Percentiles rank a stretch among this genome's conserved stretches.
Conservation (phyloP, 2,329 filamentous ascomycete genomes). For the Fusarium sororula region DNA sequence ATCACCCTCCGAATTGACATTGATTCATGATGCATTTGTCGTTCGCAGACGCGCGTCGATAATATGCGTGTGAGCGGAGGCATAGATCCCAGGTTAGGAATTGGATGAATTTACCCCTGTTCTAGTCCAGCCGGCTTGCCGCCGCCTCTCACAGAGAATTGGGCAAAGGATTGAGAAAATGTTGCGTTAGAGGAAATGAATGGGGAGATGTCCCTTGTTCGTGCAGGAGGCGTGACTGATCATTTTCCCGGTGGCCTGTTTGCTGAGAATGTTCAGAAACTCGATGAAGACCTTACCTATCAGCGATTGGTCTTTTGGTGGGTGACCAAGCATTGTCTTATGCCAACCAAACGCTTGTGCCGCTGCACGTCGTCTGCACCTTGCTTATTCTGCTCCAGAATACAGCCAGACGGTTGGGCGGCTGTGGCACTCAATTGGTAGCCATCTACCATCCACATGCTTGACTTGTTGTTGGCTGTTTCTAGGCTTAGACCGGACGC, state of each 20-base stretch:
- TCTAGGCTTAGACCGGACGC: constrained; percentile 10
- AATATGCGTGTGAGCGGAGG: not conserved
- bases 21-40: not conserved
- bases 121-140: not conserved
- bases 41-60: not conserved
- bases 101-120: not conserved
- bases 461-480: constrained; percentile 34
- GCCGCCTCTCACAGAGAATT: not conserved
- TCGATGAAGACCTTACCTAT: not conserved
- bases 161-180: not conserved
- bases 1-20: not conserved
- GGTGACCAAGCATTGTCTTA: constrained; percentile 11
- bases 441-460: constrained; percentile 33
- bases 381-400: constrained; percentile 27
- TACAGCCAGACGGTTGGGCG: constrained; percentile 26
- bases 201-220: not conserved
- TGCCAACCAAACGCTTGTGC: constrained; percentile 18
- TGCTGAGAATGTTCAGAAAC: not conserved
- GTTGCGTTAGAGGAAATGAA: constrained; percentile 1
- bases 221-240: not conserved
- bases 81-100: not conserved
- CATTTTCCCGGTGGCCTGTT: not conserved
- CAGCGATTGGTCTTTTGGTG: constrained; percentile 15
- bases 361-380: constrained; percentile 28
- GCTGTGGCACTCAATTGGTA: constrained; percentile 37